phyloP scores from a whole-genome alignment of 208 protist genomes.

The Leishmania guyanensis region DNA sequence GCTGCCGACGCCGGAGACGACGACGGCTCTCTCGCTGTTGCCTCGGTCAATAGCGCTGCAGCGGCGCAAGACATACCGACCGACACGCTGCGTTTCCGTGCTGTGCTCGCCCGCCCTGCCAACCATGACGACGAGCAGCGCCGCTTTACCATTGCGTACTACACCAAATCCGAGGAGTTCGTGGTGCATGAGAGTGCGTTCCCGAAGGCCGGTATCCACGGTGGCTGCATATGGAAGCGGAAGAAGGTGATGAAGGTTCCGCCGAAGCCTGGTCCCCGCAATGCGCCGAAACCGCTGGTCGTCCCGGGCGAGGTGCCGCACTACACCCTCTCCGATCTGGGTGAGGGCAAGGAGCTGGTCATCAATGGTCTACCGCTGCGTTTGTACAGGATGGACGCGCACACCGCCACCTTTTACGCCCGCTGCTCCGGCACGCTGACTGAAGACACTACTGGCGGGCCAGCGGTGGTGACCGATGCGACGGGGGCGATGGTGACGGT shows the following conservation, averaged over 20 bases:
- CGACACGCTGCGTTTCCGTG: slow-evolving; percentile 78
- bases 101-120: slow-evolving; percentile 56
- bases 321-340: slow-evolving; percentile 74
- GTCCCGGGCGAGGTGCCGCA: slow-evolving; percentile 27
- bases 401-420: slow-evolving; percentile 73
- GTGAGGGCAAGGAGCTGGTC: slow-evolving; percentile 64
- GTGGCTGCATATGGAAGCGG: slow-evolving; percentile 85
- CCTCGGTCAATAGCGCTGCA: not conserved
- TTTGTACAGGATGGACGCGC: slow-evolving; percentile 76
- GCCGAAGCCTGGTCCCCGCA: slow-evolving; percentile 39
- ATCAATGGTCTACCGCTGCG: slow-evolving; percentile 75
- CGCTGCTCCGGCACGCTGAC: slow-evolving; percentile 32
- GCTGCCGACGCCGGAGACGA: slow-evolving; percentile 30
- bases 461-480: slow-evolving; percentile 29
- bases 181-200: slow-evolving; percentile 73
- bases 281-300: slow-evolving; percentile 29
- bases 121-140: slow-evolving; percentile 55
- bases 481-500: slow-evolving; percentile 41
- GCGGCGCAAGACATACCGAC: slow-evolving; percentile 12
- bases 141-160: slow-evolving; percentile 81
- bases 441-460: not conserved
- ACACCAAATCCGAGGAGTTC: slow-evolving; percentile 90
- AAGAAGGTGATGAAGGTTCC: slow-evolving; percentile 61
- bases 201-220: slow-evolving; percentile 70
- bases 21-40: not conserved